A percentile compares a stretch with the other conserved stretches of the same genome.
phyloP scores from a whole-genome alignment of 257 asterid genomes.

The Lycium ferocissimum region DNA sequence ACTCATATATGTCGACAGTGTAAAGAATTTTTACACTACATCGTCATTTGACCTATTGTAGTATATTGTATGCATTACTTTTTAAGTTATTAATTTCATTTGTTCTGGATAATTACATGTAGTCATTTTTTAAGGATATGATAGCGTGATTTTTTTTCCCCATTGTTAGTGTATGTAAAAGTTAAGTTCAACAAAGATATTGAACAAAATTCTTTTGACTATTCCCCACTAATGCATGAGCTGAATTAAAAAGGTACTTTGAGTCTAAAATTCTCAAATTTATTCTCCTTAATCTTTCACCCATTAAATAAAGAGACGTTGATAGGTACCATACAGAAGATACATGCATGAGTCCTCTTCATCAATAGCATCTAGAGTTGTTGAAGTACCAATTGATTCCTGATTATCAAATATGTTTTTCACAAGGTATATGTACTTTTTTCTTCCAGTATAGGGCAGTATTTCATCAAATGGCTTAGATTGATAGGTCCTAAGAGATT shows the following conservation, averaged over 20 bases:
- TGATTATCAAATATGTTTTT: neutral
- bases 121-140: neutral
- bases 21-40: neutral
- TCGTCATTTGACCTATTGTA: too few relatives aligned
- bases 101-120: neutral
- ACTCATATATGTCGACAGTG: too few relatives aligned
- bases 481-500: neutral
- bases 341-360: slow-evolving; percentile 6
- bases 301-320: neutral
- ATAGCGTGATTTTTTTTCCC: neutral
- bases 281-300: neutral
- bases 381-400: slow-evolving; percentile 13
- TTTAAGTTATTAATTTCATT: neutral
- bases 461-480: neutral
- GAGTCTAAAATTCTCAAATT: neutral
- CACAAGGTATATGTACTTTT: neutral
- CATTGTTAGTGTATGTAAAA: neutral
- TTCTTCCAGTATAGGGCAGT: neutral
- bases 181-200: neutral
- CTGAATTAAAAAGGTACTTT: neutral
- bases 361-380: slow-evolving; percentile 22
- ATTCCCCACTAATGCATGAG: slow-evolving; percentile 6
- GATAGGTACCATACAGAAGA: neutral
- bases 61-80: neutral
- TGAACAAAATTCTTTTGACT: neutral